Evolutionary conservation across 1,139 yeast genomes (phyloP), one percentile per base, ranked within the genome.

Genomic region (Geotrichum reessii): DNA sequence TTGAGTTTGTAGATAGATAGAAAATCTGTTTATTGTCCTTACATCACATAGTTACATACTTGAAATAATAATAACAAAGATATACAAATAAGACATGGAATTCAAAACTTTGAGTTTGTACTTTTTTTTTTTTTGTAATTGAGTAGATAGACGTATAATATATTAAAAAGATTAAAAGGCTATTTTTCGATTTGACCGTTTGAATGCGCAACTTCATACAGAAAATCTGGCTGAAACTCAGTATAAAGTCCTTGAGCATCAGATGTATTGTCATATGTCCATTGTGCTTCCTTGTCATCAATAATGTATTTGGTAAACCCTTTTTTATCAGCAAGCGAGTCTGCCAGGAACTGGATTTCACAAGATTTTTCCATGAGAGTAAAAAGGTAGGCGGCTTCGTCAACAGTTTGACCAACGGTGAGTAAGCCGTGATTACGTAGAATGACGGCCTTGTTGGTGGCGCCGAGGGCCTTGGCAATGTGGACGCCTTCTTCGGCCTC

Each of bases 341-440:
- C 88, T 3, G 83, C 91, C 62, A 81, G 72, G 65, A 87, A 73
- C 71, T 87, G 95, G n/a, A 82, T 81, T 66, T 86, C 81, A 69
- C 95, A 87, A 9, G 82, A 72, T 67, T 81, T 80, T 69, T 87
- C 96, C 81, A 84, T 75, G 62, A 86, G 74, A 0, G 85, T 79
- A 71, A 83, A 87, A 61, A 86, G 71, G 67, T 83, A 84, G 2
- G 93, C 93, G 2, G 95, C 95, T 73, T 87, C 95, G 67, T 87
- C 95, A 11, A 87, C 88, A 1, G 92, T 87, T 42, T 74, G 64
- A 9, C 95, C 96, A 3, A 85, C 88, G 1, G 95, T 87, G 64
- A 88, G 72, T 48, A 87, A 77, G 14, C 95, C 95, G 69, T 88
- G 95, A 73, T 87, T 88, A 68, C 83, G 87, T 65, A 88, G 77